Evolutionary conservation across 345 rosid species (phyloP).

Genomic region (Clausena lansium): DNA sequence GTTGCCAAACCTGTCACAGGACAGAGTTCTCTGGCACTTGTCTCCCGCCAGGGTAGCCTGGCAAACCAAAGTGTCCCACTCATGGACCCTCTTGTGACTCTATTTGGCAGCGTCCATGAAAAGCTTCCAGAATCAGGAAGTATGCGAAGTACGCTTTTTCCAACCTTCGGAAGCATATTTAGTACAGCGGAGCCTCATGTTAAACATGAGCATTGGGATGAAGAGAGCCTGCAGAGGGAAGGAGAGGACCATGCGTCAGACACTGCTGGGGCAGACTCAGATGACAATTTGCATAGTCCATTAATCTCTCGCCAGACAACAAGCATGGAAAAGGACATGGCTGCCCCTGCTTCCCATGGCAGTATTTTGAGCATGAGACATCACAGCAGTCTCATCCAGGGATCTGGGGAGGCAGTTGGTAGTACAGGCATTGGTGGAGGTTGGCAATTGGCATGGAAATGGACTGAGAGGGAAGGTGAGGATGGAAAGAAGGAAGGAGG

Average conservation of each 20-base stretch:
- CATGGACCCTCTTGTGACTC: slow-evolving; percentile 89
- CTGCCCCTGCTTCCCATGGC: slow-evolving; percentile 51
- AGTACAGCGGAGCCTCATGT: slow-evolving; percentile 61
- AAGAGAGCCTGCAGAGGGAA: slow-evolving; percentile 71
- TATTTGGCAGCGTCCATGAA: slow-evolving; percentile 92
- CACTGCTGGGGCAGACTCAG: slow-evolving; percentile 64
- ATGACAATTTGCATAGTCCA: slow-evolving; percentile 80
- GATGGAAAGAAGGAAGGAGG: slow-evolving; percentile 76
- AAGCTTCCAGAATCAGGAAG: slow-evolving; percentile 80
- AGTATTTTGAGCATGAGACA: slow-evolving; percentile 66
- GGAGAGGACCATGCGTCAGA: slow-evolving; percentile 60
- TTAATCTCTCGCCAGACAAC: slow-evolving; percentile 90
- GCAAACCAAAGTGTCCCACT: slow-evolving; percentile 61
- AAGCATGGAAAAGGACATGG: slow-evolving; percentile 75
- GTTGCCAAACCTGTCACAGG: slow-evolving; percentile 82
- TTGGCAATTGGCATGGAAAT: slow-evolving; percentile 97
- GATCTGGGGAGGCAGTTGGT: slow-evolving; percentile 53
- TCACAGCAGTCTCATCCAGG: slow-evolving; percentile 67
- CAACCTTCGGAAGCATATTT: slow-evolving; percentile 88
- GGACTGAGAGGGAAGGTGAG: slow-evolving; percentile 65
- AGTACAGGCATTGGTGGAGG: slow-evolving; percentile 94
- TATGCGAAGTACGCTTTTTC: slow-evolving; percentile 70
- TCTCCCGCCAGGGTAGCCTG: slow-evolving; percentile 85
- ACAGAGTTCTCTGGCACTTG: slow-evolving; percentile 63
- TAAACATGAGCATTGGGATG: slow-evolving; percentile 82